Conservation (phyloP, 73 alveolate genomes). For the Durusdinium trenchii region DNA sequence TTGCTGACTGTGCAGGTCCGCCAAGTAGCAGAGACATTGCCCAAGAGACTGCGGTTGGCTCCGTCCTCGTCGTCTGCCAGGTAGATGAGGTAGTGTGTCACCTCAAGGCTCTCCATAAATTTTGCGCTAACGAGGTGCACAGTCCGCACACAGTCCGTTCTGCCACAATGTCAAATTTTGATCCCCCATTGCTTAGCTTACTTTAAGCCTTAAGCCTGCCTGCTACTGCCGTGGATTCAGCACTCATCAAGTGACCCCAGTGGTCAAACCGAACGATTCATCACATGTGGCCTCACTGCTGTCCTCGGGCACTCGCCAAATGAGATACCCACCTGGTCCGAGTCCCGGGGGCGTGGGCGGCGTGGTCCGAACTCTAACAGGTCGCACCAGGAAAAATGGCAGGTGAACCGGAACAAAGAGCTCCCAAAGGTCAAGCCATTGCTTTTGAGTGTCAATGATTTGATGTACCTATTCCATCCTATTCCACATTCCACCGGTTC, state of each 20-base stretch:
- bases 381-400: background rate
- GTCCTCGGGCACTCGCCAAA: constrained; percentile 76
- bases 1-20: too few species aligned
- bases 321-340: constrained; percentile 41
- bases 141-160: background rate
- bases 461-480: background rate
- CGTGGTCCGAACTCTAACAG: background rate
- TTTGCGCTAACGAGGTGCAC: background rate
- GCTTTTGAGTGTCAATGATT: background rate
- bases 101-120: constrained; percentile 41
- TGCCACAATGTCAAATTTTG: background rate
- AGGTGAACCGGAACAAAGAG: background rate
- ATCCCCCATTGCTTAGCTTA: background rate
- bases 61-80: constrained; percentile 78
- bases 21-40: constrained; percentile 52
- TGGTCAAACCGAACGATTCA: too few species aligned
- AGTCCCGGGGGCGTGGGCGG: too few species aligned
- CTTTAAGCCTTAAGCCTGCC: too few species aligned
- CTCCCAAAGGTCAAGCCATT: background rate
- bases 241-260: too few species aligned
- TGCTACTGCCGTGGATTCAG: too few species aligned
- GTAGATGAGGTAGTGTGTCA: constrained; percentile 76
- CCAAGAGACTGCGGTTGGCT: constrained; percentile 71
- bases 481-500: background rate
- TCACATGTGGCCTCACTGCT: constrained; percentile 71